Conservation (phyloP, 208 protist genomes). For the Balamuthia mandrillaris region DNA sequence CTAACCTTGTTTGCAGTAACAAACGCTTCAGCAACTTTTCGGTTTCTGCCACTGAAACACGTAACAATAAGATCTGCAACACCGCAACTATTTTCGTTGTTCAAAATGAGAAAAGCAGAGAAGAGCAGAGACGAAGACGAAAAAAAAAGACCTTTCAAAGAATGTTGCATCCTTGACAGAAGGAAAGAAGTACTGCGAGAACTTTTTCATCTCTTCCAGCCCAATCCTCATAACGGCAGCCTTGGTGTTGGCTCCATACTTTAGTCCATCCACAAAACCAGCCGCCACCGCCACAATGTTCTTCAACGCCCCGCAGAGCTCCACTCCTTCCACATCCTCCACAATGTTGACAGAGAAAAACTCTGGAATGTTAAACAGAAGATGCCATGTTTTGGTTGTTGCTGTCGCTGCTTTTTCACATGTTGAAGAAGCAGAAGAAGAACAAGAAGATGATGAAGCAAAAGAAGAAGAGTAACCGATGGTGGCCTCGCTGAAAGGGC, state of each 20-base stretch:
- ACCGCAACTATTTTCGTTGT: conserved; percentile 45
- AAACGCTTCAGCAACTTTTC: conserved; percentile 63
- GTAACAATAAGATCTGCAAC: conserved; percentile 69
- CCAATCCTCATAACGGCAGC: conserved; percentile 70
- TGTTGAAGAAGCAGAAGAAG: neutral
- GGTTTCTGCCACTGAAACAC: conserved; percentile 65
- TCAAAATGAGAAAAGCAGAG: neutral
- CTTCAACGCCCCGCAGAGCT: conserved; percentile 73
- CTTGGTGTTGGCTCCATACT: conserved; percentile 60
- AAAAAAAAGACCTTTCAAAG: neutral
- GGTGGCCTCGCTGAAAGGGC: conserved; percentile 69
- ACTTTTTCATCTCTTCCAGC: conserved; percentile 58
- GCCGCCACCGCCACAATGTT: conserved; percentile 67
- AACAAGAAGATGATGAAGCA: neutral
- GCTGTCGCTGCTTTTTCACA: neutral
- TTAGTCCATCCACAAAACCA: conserved; percentile 63
- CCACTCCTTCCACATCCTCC: conserved; percentile 57
- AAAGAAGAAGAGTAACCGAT: conserved; percentile 48
- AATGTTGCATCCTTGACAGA: neutral
- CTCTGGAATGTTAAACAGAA: neutral
- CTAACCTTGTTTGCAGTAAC: conserved; percentile 47
- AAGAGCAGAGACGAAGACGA: neutral
- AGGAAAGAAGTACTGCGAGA: conserved; percentile 41
- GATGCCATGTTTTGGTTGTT: neutral
- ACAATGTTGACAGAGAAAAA: conserved; percentile 26